Conservation (phyloP, 805 yeast genomes). For the Pichia sporocuriosa region DNA sequence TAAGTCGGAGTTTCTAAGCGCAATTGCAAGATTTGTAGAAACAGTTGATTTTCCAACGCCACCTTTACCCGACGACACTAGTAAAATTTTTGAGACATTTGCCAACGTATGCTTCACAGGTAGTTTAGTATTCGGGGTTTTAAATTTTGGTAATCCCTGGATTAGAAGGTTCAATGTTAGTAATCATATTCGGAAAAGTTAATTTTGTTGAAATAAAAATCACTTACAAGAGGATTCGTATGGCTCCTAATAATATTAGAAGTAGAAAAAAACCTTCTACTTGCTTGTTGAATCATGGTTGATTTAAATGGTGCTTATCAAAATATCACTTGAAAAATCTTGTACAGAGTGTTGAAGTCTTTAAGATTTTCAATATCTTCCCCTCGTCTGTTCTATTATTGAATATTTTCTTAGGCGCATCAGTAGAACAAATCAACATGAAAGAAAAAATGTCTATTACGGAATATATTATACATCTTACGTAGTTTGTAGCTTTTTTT, state of each 20-base stretch:
- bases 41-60: slow-evolving; percentile 82
- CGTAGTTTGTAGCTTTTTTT: too few relatives aligned
- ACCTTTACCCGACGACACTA: slow-evolving; percentile 74
- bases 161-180: slow-evolving; percentile 8
- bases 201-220: too few relatives aligned
- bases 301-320: too few relatives aligned
- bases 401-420: too few relatives aligned
- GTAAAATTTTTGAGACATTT: slow-evolving; percentile 52
- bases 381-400: too few relatives aligned
- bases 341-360: too few relatives aligned
- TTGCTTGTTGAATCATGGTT: too few relatives aligned
- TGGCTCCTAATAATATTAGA: not conserved
- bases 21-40: slow-evolving; percentile 59
- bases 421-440: too few relatives aligned
- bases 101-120: slow-evolving; percentile 52
- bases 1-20: slow-evolving; percentile 46
- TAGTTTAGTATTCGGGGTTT: slow-evolving; percentile 39
- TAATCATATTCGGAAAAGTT: too few relatives aligned
- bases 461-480: too few relatives aligned
- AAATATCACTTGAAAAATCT: too few relatives aligned
- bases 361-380: too few relatives aligned
- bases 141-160: slow-evolving; percentile 39
- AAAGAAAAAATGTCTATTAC: not conserved
- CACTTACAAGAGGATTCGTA: slow-evolving; percentile 4
- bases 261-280: not conserved